Percentiles rank a stretch among this genome's conserved stretches.
These are phyloP conservation scores for Orbilia oligospora DNA, from an alignment of 2,329 filamentous ascomycete species.

Conservation along the genomic window DNA sequence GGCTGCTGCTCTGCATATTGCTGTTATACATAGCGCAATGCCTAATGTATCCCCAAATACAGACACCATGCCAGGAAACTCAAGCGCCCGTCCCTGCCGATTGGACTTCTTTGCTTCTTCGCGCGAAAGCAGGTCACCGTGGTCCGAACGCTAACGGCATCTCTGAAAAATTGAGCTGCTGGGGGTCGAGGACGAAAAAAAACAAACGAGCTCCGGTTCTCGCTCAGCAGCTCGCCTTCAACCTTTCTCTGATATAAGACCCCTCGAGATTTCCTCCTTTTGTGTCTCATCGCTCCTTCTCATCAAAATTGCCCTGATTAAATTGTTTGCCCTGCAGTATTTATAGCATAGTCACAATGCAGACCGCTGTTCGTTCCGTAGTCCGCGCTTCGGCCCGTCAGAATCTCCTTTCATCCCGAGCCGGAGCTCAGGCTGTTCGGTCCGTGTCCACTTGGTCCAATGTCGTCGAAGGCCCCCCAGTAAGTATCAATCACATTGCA, in stretches of 20 bases:
- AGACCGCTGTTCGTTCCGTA: conserved; percentile 52
- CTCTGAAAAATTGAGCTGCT: conserved; percentile 34
- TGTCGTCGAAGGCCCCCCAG: conserved; percentile 93
- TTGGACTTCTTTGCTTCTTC: conserved; percentile 33
- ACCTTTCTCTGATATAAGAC: conserved; percentile 27
- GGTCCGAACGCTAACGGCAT: conserved; percentile 39
- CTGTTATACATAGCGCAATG: conserved; percentile 26
- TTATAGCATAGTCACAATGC: conserved; percentile 47
- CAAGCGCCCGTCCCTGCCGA: conserved; percentile 32
- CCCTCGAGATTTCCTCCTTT: conserved; percentile 18
- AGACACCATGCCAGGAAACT: conserved; percentile 1
- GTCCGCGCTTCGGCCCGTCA: conserved; percentile 56
- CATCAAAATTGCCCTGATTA: conserved; percentile 28
- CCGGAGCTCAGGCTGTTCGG: conserved; percentile 68
- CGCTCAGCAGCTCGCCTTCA: conserved; percentile 37
- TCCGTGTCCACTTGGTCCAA: conserved; percentile 89
- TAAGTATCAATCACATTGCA: conserved; percentile 71
- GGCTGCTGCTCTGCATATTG: background rate
- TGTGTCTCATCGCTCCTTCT: conserved; percentile 30
- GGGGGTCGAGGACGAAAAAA: conserved; percentile 34
- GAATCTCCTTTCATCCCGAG: conserved; percentile 44
- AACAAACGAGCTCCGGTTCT: conserved; percentile 56
- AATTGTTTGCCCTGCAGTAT: background rate
- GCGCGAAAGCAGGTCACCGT: conserved; percentile 30
- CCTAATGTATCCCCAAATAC: background rate